Evolutionary conservation across 2,329 filamentous ascomycete species (phyloP).

Genomic region (Pseudohalonectria lignicola): DNA sequence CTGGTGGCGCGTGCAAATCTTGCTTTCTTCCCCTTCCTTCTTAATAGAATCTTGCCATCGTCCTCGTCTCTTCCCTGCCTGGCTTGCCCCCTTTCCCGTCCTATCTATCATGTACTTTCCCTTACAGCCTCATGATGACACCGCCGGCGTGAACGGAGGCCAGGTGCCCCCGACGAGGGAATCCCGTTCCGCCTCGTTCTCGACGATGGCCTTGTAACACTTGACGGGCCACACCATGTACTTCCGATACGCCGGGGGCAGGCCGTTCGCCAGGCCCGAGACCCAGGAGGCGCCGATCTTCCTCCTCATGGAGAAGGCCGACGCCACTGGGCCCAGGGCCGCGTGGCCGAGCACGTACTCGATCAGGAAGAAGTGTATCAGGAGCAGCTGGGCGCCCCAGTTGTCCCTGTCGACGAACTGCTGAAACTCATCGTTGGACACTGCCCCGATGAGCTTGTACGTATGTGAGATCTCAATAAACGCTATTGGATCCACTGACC

Average conservation of each 20-base stretch:
- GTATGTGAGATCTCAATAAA: slow-evolving; percentile 13
- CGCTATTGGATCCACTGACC: slow-evolving; percentile 6
- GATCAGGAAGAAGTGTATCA: slow-evolving; percentile 23
- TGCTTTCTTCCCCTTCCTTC: no score
- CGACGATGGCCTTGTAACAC: no score
- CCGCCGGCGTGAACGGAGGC: no score
- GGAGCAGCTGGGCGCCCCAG: slow-evolving; percentile 19
- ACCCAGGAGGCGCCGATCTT: not conserved
- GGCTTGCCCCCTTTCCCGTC: no score
- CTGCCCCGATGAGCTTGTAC: slow-evolving; percentile 16
- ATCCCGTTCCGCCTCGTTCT: no score
- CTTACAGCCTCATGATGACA: no score
- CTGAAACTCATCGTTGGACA: slow-evolving; percentile 18
- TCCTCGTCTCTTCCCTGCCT: no score
- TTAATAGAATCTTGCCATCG: no score
- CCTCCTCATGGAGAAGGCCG: not conserved
- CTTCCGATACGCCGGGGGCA: not conserved
- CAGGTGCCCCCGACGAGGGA: no score
- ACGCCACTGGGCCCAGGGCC: not conserved
- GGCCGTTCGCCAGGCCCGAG: not conserved
- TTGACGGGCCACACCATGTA: no score
- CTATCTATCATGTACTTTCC: no score
- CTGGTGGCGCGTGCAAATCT: no score
- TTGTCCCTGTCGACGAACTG: slow-evolving; percentile 19
- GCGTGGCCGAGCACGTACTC: not conserved